Conservation (phyloP, 1,284 basidiomycete genomes). For the Ceratobasidium sp. region DNA sequence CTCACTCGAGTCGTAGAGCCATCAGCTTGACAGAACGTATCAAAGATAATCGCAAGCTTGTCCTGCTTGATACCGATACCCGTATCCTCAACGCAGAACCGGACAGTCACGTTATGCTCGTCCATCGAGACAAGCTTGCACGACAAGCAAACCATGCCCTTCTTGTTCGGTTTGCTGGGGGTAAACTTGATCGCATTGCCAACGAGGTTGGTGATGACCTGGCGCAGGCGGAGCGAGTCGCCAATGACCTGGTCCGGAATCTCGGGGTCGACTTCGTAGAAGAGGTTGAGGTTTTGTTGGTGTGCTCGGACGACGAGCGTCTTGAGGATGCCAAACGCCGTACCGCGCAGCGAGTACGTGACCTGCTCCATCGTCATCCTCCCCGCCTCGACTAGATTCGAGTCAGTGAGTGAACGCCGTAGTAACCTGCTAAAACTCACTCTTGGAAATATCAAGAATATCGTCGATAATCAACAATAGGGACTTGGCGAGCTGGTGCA, state of each 20-base stretch:
- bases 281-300: conserved; percentile 96
- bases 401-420: background rate
- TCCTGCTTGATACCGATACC: conserved; percentile 99
- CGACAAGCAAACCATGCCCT: conserved; percentile 92
- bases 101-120: conserved; percentile 84
- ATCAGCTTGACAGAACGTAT: conserved; percentile 99
- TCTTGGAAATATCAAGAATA: conserved; percentile 98
- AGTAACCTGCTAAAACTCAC: conserved; percentile 61
- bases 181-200: conserved; percentile 98
- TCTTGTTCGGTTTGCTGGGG: conserved; percentile 74
- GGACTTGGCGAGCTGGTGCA: conserved; percentile 93
- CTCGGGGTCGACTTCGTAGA: conserved; percentile 95
- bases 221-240: conserved; percentile 91
- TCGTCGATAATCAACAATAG: conserved; percentile 97
- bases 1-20: conserved; percentile 87
- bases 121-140: conserved; percentile 81
- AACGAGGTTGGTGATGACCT: conserved; percentile 95
- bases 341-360: conserved; percentile 96
- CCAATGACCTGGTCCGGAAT: conserved; percentile 98
- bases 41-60: conserved; percentile 98
- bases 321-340: conserved; percentile 97
- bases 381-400: conserved; percentile 86
- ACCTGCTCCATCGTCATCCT: conserved; percentile 99
- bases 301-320: conserved; percentile 97
- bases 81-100: conserved; percentile 98